These are phyloP conservation scores for Laburnicola sp. DNA, from an alignment of 2,329 filamentous ascomycete genomes.

Conservation along the genomic window DNA sequence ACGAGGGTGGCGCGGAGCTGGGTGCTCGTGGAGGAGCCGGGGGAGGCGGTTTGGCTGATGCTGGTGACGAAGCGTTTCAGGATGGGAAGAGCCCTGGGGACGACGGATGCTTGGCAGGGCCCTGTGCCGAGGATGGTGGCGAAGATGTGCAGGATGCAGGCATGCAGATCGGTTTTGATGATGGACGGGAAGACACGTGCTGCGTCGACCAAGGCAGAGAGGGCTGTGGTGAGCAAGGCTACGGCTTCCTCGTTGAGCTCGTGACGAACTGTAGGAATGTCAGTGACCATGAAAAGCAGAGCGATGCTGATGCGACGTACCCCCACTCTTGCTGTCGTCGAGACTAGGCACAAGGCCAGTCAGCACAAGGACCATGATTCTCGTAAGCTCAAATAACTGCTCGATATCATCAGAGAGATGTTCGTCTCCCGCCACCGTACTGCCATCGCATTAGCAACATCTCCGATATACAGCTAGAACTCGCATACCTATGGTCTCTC, in stretches of 20 bases:
- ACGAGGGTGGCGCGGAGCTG: conserved; percentile 82
- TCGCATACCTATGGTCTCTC: conserved; percentile 61
- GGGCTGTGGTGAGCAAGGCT: conserved; percentile 73
- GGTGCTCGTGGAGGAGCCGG: conserved; percentile 57
- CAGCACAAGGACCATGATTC: conserved; percentile 92
- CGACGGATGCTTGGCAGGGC: conserved; percentile 81
- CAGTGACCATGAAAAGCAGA: conserved; percentile 46
- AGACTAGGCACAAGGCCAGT: conserved; percentile 85
- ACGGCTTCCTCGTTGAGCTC: conserved; percentile 87
- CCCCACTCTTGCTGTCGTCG: conserved; percentile 56
- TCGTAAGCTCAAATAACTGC: conserved; percentile 93
- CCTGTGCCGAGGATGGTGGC: conserved; percentile 88
- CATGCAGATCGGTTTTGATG: conserved; percentile 94
- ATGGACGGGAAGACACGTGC: conserved; percentile 94
- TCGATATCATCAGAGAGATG: conserved; percentile 96
- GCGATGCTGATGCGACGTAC: conserved; percentile 15
- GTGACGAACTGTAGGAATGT: conserved; percentile 62
- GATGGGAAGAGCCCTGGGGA: conserved; percentile 86
- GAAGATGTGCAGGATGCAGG: conserved; percentile 96
- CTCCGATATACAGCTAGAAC: neutral
- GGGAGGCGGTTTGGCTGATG: conserved; percentile 57
- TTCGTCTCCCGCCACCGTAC: conserved; percentile 57
- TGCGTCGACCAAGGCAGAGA: conserved; percentile 89
- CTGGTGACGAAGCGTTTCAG: conserved; percentile 87
- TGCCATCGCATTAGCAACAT: conserved; percentile 16